Percentiles rank a stretch among this genome's conserved stretches.
phyloP scores from a whole-genome alignment of 352 stramenopile genomes.

The Pythium oligandrum region DNA sequence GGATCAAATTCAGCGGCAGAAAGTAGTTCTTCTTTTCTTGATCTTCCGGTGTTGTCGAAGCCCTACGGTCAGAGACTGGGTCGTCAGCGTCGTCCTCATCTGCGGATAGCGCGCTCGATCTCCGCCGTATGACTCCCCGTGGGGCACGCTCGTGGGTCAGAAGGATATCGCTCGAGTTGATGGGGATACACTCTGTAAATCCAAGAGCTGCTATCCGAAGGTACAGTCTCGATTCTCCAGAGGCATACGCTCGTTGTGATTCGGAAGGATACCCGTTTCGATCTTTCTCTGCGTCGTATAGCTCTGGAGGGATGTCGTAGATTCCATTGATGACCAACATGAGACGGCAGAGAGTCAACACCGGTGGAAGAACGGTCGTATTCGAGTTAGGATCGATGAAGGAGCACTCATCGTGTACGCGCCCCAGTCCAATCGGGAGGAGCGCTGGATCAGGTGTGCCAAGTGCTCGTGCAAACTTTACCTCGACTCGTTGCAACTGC shows the following conservation, averaged over 20 bases:
- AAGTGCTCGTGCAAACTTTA: constrained; percentile 47
- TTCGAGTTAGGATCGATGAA: constrained; percentile 40
- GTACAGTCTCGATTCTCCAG: constrained; percentile 40
- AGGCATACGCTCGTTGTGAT: no score
- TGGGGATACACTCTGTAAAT: constrained; percentile 71
- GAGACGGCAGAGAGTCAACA: constrained; percentile 74
- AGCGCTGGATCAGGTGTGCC: constrained; percentile 35
- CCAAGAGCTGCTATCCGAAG: constrained; percentile 67
- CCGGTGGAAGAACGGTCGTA: constrained; percentile 38
- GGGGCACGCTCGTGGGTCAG: constrained; percentile 42
- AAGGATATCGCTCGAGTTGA: constrained; percentile 51
- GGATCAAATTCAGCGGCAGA: constrained; percentile 71
- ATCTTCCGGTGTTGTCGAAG: no score
- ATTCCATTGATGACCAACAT: constrained; percentile 77
- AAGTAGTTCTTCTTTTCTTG: constrained; percentile 48
- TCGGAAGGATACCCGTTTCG: not conserved
- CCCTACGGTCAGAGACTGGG: constrained; percentile 2
- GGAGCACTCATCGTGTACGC: constrained; percentile 39
- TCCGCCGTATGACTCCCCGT: constrained; percentile 29
- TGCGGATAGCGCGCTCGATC: constrained; percentile 22
- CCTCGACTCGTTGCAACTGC: constrained; percentile 64
- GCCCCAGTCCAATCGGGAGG: constrained; percentile 35
- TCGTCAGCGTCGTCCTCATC: constrained; percentile 24
- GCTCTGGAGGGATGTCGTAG: constrained; percentile 73
- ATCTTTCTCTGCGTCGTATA: constrained; percentile 61